Conservation (phyloP, 163 green algal species). For the Chlorella variabilis region DNA sequence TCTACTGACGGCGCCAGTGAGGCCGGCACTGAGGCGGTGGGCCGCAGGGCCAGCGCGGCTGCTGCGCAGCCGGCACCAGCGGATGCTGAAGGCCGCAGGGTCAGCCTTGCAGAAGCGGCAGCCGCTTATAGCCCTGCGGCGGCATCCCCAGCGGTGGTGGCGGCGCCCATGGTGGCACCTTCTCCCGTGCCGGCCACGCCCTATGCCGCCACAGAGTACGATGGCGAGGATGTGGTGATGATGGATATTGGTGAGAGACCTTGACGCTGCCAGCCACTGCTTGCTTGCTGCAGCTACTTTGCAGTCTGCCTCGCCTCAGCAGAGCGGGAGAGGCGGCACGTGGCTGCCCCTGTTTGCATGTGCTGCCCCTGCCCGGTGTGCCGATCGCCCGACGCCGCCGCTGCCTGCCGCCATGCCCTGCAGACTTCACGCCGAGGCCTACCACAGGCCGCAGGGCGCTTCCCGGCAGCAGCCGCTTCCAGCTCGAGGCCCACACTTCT, state of each 20-base stretch:
- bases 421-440: slow-evolving; percentile 12
- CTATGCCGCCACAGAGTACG: slow-evolving; percentile 33
- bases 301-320: no score
- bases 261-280: neutral
- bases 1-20: neutral
- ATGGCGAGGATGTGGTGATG: slow-evolving; percentile 48
- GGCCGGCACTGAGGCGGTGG: neutral
- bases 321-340: no score
- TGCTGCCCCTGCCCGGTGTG: no score
- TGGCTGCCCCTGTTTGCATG: no score
- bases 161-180: neutral
- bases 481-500: neutral
- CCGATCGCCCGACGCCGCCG: no score
- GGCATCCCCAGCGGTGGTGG: neutral
- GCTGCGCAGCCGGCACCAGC: neutral
- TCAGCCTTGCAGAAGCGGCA: neutral
- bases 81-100: neutral
- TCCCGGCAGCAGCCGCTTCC: slow-evolving; percentile 14
- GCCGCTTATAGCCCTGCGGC: neutral
- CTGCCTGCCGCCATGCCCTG: no score
- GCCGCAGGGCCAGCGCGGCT: neutral
- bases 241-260: neutral
- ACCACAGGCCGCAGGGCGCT: slow-evolving; percentile 2
- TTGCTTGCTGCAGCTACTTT: no score
- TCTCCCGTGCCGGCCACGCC: slow-evolving; percentile 1